Percentiles rank a stretch among this genome's conserved stretches.
Evolutionary conservation across 192 early-diverging fungal species (phyloP).

Genomic region (Nowakowskiella sp.): DNA sequence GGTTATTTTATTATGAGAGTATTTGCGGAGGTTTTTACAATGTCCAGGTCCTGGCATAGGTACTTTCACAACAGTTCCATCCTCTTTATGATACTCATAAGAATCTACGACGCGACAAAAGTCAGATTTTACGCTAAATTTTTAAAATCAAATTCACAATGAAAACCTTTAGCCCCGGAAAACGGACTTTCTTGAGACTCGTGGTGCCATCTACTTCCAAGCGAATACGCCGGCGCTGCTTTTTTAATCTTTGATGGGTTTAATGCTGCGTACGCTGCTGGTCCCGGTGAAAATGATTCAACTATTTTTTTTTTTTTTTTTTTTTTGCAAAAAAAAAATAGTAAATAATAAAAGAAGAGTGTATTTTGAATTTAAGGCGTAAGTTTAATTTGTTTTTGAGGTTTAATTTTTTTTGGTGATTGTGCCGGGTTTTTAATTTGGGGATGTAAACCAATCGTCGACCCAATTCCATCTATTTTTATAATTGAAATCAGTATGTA

Average conservation of each 20-base stretch:
- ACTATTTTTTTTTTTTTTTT: no score
- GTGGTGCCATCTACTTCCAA: conserved; percentile 37
- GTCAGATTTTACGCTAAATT: no score
- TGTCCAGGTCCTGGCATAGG: conserved; percentile 48
- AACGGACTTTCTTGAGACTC: conserved; percentile 25
- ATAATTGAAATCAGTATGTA: background rate
- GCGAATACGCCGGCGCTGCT: conserved; percentile 42
- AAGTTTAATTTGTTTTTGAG: conserved; percentile 42
- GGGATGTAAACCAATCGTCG: conserved; percentile 46
- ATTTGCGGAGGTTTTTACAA: conserved; percentile 18
- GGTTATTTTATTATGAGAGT: background rate
- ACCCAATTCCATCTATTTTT: conserved; percentile 26
- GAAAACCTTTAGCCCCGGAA: conserved; percentile 9
- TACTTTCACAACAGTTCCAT: conserved; percentile 18
- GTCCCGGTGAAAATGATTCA: conserved; percentile 46
- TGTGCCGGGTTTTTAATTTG: conserved; percentile 39
- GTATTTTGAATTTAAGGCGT: background rate
- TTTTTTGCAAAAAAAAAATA: background rate
- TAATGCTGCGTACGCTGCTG: conserved; percentile 42
- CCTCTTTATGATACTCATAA: conserved; percentile 25
- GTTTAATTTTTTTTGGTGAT: conserved; percentile 47
- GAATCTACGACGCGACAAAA: conserved; percentile 15
- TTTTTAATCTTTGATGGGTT: conserved; percentile 45
- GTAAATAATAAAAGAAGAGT: background rate
- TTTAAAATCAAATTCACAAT: no score